Evolutionary conservation across 768 basidiomycete species (phyloP), one percentile per base, ranked within the genome.

Genomic region (Podaxis mareebaensis): DNA sequence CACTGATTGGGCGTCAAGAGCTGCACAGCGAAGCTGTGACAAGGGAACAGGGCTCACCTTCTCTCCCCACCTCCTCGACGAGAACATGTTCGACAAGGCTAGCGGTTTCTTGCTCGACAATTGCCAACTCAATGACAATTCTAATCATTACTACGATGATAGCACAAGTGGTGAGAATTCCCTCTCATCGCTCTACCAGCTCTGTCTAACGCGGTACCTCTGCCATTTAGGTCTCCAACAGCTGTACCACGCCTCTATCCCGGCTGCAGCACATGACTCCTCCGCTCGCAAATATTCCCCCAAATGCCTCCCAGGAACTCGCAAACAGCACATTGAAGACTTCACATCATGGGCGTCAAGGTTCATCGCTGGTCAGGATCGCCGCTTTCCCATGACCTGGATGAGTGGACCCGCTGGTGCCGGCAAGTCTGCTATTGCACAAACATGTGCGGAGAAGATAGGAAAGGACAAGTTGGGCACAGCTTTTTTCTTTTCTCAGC

Each of bases 401-500:
- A 26, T 63, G 42, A 58, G 11, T 49, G 62, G 62, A 10, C 56
- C 57, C 17, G 36, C 62, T 0, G 62, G 62, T 22, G 49, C 48
- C 6, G 55, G 62, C 24, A 63, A 63, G 46, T 57, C 55, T 6
- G 48, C 62, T 11, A 24, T 63, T 1, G n/a, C 62, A 17, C 44
- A 58, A 39, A 63, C 62, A 3, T 52, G 46, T n/a, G 56, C 46
- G 1, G 38, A 46, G 15, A 42, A 52, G n/a, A 33, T 57, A 15
- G 13, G 13, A 4, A 17, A 58, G 17, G 24, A 24, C 5, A 11
- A 42, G 10, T 36, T 63, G 2, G 62, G 55, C n/a, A 56, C 55
- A 1, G 57, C 55, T 48, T 63, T 63, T 46, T 63, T 63, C 44
- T 63, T 55, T 28, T 58, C 55, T 22, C 11, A n/a, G 6, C 36